These are phyloP conservation scores for Magnolia kwangsiensis DNA, from an alignment of 164 flowering plant genomes.

Conservation along the genomic window DNA sequence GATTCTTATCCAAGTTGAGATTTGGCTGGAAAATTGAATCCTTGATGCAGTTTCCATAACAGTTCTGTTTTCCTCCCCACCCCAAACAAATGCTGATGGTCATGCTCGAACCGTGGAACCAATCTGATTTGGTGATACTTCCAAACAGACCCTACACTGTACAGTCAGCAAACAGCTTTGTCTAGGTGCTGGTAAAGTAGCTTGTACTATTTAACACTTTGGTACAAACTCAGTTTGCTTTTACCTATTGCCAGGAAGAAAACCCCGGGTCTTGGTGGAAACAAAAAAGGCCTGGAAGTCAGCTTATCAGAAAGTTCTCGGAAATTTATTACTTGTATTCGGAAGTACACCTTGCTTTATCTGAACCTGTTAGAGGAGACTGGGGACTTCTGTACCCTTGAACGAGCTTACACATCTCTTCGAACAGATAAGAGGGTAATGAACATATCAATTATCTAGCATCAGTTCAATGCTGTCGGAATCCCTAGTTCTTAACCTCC, in stretches of 20 bases:
- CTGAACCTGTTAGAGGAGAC: slow-evolving; percentile 80
- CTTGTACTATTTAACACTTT: not conserved
- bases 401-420: slow-evolving; percentile 77
- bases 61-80: not conserved
- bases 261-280: slow-evolving; percentile 64
- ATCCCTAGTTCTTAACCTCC: not conserved
- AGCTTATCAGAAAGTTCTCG: slow-evolving; percentile 91
- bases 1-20: not conserved
- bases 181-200: not conserved
- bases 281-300: slow-evolving; percentile 74
- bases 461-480: not conserved
- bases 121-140: not conserved
- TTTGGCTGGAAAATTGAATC: not conserved
- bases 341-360: slow-evolving; percentile 82
- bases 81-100: not conserved
- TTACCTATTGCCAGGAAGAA: slow-evolving; percentile 58
- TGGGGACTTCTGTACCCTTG: slow-evolving; percentile 73
- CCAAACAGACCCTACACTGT: not conserved
- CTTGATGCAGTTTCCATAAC: not conserved
- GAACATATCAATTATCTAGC: not conserved
- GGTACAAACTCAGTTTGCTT: not conserved
- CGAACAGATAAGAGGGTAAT: slow-evolving; percentile 92
- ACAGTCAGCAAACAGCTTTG: not conserved
- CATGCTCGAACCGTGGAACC: not conserved
- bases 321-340: slow-evolving; percentile 90